Conservation (phyloP, 352 stramenopile species). For the Globisporangium camurandrum region DNA sequence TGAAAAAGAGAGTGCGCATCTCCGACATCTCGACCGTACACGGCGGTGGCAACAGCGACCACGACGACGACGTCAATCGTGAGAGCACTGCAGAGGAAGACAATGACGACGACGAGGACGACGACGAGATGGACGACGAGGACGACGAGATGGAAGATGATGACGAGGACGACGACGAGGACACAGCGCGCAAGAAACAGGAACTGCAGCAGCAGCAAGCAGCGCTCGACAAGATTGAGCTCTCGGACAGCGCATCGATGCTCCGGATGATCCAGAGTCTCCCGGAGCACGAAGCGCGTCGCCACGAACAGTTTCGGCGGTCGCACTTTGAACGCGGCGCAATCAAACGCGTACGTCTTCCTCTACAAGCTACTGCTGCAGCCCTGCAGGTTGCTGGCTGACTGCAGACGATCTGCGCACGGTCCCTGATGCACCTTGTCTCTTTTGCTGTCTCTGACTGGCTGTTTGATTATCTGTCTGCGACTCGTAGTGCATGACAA, state of each 20-base stretch:
- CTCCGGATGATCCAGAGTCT: conserved; percentile 66
- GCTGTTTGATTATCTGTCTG: background rate
- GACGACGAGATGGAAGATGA: conserved; percentile 48
- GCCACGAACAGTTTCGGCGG: conserved; percentile 77
- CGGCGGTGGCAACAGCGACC: conserved; percentile 4
- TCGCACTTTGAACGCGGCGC: conserved; percentile 79
- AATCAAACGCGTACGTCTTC: conserved; percentile 54
- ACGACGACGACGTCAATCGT: conserved; percentile 16
- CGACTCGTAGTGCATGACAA: conserved; percentile 50
- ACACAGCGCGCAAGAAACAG: conserved; percentile 33
- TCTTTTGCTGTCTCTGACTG: background rate
- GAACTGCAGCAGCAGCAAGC: conserved; percentile 49
- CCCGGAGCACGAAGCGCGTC: conserved; percentile 48
- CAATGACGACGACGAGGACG: conserved; percentile 22
- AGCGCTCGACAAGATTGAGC: conserved; percentile 24
- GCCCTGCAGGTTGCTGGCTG: too few species aligned
- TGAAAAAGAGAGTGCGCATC: conserved; percentile 20
- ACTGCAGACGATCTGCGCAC: too few species aligned
- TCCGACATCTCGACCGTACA: conserved; percentile 15
- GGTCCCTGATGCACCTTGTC: too few species aligned
- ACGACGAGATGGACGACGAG: conserved; percentile 41
- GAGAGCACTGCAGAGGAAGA: conserved; percentile 13
- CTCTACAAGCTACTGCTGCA: too few species aligned
- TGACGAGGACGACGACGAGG: conserved; percentile 14
- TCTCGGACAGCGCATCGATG: conserved; percentile 63